Percentiles rank a stretch among this genome's conserved stretches.
Evolutionary conservation across 139 green algal species (phyloP).

Genomic region (Chlorella vulgaris): DNA sequence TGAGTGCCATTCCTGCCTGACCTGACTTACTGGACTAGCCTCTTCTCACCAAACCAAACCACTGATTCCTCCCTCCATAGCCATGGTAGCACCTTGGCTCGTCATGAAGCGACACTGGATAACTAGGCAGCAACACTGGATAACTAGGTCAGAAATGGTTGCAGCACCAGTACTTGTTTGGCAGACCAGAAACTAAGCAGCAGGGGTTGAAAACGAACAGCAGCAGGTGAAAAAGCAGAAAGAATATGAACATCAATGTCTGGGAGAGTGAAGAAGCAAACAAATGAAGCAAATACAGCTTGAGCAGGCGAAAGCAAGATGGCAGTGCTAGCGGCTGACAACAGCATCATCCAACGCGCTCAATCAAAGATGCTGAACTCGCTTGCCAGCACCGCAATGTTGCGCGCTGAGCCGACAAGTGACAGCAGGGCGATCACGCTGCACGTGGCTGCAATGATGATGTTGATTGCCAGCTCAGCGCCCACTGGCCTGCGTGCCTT

Average conservation of each 20-base stretch:
- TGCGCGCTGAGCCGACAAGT: conserved; percentile 40
- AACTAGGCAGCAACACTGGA: no score
- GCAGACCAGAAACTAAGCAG: background rate
- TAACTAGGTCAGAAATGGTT: no score
- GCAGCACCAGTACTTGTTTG: no score
- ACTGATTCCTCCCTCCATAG: no score
- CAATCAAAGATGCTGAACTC: conserved; percentile 37
- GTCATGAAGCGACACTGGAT: no score
- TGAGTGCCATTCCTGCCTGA: no score
- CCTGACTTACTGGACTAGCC: no score
- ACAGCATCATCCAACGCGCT: no score
- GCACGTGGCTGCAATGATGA: conserved; percentile 37
- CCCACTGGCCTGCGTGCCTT: conserved; percentile 26
- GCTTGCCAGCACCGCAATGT: conserved; percentile 47
- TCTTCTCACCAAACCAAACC: no score
- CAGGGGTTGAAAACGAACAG: background rate
- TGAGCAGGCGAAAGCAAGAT: background rate
- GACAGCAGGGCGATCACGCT: conserved; percentile 40
- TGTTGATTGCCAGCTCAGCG: conserved; percentile 25
- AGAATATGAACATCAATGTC: conserved; percentile 50
- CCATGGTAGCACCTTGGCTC: no score
- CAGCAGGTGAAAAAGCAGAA: background rate
- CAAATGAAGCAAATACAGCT: background rate
- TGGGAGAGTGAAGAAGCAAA: background rate
- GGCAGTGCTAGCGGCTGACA: no score